Evolutionary conservation across 2,329 filamentous ascomycete species (phyloP), one percentile per base, ranked within the genome.

Genomic region (Diaporthe citri): DNA sequence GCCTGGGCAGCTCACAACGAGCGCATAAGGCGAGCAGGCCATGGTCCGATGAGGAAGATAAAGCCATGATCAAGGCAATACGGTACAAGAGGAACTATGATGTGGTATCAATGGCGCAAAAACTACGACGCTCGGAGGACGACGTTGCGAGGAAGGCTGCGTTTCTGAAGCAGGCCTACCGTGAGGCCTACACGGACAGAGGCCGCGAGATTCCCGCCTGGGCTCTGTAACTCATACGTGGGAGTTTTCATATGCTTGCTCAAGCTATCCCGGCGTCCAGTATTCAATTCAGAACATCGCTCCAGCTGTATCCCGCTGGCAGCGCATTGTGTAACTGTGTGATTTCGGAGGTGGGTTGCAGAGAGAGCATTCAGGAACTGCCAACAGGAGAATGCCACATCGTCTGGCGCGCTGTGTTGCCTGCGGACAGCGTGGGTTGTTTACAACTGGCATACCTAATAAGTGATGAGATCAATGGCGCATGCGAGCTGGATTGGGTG

Each of bases 91-190:
- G 51, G 15, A 43, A 62, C 9, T 74, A 64, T 28, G 64, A 77
- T 52, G 28, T 57, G 28, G 46, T 20, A 36, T 57, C 57, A 31
- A 70, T 76, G 71, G 74, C 74, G n/a, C 34, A 43, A 51, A 43
- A 41, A 43, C 28, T 77, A 48, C 20, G 25, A 5, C 67, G 76
- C 8, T 43, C 66, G 22, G 17, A 41, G 12, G 22, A 56, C 2
- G 74, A 77, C 28, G 75, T 76, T 28, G 55, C 55, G 22, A 64
- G 36, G n/a, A 75, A 66, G 62, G 75, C 70, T 31, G 51, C 46
- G 10, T 41, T 31, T 17, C 41, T 75, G 36, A 75, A 72, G 70
- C 39, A 34, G 34, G 25, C 28, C 46, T 76, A 69, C 28, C 31
- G 75, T 51, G 41, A 39, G 6, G 41, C 56, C 25, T 76, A 71